phyloP scores from a whole-genome alignment of 306 rosid genomes.

The Fragaria vesca region DNA sequence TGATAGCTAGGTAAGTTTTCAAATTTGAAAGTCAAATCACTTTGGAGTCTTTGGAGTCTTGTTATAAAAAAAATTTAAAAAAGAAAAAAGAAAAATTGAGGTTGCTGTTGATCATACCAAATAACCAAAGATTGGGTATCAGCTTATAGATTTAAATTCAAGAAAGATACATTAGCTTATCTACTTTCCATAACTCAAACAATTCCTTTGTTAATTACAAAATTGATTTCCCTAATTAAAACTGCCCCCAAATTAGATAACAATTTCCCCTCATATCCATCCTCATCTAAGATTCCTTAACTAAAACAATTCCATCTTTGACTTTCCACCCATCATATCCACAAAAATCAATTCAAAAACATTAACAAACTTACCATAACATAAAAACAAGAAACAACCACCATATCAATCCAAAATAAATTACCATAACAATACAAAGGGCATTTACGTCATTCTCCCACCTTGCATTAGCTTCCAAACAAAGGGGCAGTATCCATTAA shows the following conservation, averaged over 20 bases:
- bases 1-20: background rate
- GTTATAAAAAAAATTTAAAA: too few species aligned
- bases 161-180: background rate
- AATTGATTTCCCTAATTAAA: background rate
- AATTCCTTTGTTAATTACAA: background rate
- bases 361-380: background rate
- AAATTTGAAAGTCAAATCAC: background rate
- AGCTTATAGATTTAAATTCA: background rate
- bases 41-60: too few species aligned
- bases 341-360: background rate
- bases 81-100: too few species aligned
- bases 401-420: background rate
- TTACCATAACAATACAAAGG: background rate
- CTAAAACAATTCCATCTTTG: background rate
- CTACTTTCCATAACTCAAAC: background rate
- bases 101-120: too few species aligned
- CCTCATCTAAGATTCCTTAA: background rate
- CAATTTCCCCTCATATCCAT: background rate
- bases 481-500: conserved; percentile 26
- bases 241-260: background rate
- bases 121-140: too few species aligned
- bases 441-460: background rate
- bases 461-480: conserved; percentile 1
- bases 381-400: too few species aligned
- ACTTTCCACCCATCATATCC: background rate